Evolutionary conservation across 352 stramenopile genomes (phyloP), one percentile per base, ranked within the genome.

Genomic region (Blastocystis sp.): DNA sequence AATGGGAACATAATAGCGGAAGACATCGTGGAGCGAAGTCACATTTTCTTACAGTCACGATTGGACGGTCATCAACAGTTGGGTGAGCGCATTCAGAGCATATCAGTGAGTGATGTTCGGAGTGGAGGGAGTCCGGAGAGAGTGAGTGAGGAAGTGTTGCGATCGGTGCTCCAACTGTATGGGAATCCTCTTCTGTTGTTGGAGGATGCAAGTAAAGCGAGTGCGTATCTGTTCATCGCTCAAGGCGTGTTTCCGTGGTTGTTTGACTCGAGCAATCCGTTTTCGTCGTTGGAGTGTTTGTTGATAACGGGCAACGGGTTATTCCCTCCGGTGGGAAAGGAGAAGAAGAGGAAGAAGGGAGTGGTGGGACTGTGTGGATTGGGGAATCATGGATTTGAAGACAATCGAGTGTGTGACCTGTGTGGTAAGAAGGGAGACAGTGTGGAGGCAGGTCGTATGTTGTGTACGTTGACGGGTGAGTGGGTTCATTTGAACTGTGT

Each of bases 401-500:
- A 73, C 42, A 21, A 6, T 38, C 63, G 63, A 14, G 9, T 14
- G 9, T 73, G 63, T 36, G 63, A 73, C n/a, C 27, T 73, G 42
- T 73, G 63, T 24, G 36, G 36, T 24, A 6, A 49, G 27, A 21
- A 8, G 21, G 63, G 63, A 16, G 63, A 73, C 42, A 18, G 27
- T n/a, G 2, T 44, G 8, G 63, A 48, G 63, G 14, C 32, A 11
- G 63, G 63, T 51, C 63, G 63, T 4, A 38, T 73, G 63, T 24
- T 73, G 42, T 73, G 63, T 36, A 73, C 38, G 9, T 27, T 27
- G 42, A 73, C 63, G 24, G 63, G 63, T 18, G 63, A 73, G 42
- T 73, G 63, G 63, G 63, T 73, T 24, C 63, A 73, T 44, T 36
- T 73, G 63, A 73, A 73, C 42, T 73, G 63, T 36, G 63, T 73